A percentile compares a stretch with the other conserved stretches of the same genome.
These are phyloP conservation scores for Saccharomycopsis olivae DNA, from an alignment of 805 yeast genomes.

Conservation along the genomic window DNA sequence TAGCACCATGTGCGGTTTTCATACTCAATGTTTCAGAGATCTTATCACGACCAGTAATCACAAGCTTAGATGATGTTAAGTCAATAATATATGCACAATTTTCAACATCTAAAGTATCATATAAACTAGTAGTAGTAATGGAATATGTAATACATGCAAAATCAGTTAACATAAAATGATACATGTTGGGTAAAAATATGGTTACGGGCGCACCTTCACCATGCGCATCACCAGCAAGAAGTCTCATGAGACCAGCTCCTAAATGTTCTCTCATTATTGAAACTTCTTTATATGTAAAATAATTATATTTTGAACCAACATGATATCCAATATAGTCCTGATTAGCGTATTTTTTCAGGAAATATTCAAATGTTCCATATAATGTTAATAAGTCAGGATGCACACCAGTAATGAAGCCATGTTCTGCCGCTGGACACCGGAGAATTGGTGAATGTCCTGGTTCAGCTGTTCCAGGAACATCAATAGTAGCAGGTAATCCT, in stretches of 20 bases:
- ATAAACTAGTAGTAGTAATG: conserved; percentile 39
- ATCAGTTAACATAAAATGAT: conserved; percentile 62
- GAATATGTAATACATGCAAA: conserved; percentile 53
- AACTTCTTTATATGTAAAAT: conserved; percentile 1
- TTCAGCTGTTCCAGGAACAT: conserved; percentile 10
- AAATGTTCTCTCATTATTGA: conserved; percentile 18
- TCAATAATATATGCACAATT: conserved; percentile 32
- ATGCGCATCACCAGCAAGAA: conserved; percentile 14
- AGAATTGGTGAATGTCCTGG: conserved; percentile 37
- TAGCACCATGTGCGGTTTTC: background rate
- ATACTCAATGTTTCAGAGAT: conserved; percentile 31
- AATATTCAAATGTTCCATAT: conserved; percentile 13
- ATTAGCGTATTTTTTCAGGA: conserved; percentile 23
- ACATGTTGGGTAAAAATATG: conserved; percentile 48
- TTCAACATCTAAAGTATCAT: conserved; percentile 47
- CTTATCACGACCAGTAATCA: background rate
- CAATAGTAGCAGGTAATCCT: background rate
- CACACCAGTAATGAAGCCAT: conserved; percentile 18
- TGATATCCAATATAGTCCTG: background rate
- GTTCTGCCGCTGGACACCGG: conserved; percentile 29
- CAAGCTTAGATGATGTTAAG: background rate
- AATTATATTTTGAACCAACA: conserved; percentile 20
- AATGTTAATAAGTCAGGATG: conserved; percentile 30
- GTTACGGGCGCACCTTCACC: conserved; percentile 29
- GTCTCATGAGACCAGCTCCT: conserved; percentile 20